Percentiles rank a stretch among this genome's conserved stretches.
phyloP scores from a whole-genome alignment of 345 rosid species.

The Orychophragmus violaceus region DNA sequence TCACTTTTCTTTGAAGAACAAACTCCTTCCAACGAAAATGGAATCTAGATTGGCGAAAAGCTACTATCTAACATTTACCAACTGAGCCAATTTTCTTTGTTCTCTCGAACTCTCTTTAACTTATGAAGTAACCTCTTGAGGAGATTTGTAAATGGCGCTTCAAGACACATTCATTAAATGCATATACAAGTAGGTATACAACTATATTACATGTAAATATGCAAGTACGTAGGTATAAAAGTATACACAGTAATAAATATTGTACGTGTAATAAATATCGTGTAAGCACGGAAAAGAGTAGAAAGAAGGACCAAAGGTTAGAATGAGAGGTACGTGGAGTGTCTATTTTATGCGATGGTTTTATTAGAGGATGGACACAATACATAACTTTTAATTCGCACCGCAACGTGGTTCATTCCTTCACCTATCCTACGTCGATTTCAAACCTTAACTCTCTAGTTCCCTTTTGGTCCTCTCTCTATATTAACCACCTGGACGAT shows the following conservation, averaged over 20 bases:
- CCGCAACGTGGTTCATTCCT: slow-evolving; percentile 31
- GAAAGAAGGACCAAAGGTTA: slow-evolving; percentile 22
- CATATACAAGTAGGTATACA: slow-evolving; percentile 21
- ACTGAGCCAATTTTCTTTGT: too few species aligned
- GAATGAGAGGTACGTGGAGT: slow-evolving; percentile 26
- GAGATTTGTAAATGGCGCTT: background rate
- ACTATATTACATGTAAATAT: background rate
- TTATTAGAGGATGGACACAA: slow-evolving; percentile 16
- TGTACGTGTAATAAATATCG: slow-evolving; percentile 16
- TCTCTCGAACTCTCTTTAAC: too few species aligned
- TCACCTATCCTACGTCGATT: slow-evolving; percentile 23
- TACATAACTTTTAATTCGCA: slow-evolving; percentile 21
- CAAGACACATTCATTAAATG: slow-evolving; percentile 5
- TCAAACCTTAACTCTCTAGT: slow-evolving; percentile 8
- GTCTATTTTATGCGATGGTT: background rate
- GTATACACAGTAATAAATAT: slow-evolving; percentile 18
- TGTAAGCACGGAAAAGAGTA: background rate
- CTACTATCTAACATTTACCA: too few species aligned
- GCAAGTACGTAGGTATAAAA: slow-evolving; percentile 16
- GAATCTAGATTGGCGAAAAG: too few species aligned
- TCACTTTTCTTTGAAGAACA: too few species aligned
- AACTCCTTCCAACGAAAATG: too few species aligned
- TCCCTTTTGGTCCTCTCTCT: slow-evolving; percentile 25
- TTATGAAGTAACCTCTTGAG: background rate
- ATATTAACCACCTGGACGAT: slow-evolving; percentile 24